phyloP scores from a whole-genome alignment of 202 grass and related monocot genomes.

The Schoenoplectus tabernaemontani region DNA sequence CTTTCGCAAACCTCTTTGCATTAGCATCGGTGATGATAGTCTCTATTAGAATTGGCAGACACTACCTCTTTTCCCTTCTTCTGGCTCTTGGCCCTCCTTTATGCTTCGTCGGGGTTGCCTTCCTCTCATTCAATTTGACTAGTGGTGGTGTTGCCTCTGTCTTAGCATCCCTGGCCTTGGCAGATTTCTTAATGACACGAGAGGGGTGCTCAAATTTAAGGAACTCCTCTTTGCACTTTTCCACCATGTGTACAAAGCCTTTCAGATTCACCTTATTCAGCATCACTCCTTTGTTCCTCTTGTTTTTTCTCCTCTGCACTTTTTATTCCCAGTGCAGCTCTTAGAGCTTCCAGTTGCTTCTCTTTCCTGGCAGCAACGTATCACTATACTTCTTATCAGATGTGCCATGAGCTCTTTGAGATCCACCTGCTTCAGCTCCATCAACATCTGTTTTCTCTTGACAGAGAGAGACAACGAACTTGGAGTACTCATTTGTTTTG shows the following conservation, averaged over 20 bases:
- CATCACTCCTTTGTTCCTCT: too few relatives aligned
- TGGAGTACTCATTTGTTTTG: constrained; percentile 31
- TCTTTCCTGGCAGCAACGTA: constrained; percentile 31
- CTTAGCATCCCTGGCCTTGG: not conserved
- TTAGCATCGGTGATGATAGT: constrained; percentile 34
- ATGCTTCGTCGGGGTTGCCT: not conserved
- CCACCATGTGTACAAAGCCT: too few relatives aligned
- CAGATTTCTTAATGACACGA: constrained; percentile 6
- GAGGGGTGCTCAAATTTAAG: constrained; percentile 30
- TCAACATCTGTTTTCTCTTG: constrained; percentile 32
- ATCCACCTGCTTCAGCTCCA: too few relatives aligned
- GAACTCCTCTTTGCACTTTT: too few relatives aligned
- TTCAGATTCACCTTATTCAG: constrained; percentile 32
- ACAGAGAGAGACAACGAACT: constrained; percentile 42
- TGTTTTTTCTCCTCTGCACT: too few relatives aligned
- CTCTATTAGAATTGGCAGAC: constrained; percentile 25
- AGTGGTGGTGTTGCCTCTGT: not conserved
- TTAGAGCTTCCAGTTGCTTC: too few relatives aligned
- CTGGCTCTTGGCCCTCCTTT: too few relatives aligned
- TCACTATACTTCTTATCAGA: too few relatives aligned
- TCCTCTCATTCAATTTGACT: not conserved
- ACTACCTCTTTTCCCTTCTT: constrained; percentile 12
- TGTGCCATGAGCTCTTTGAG: too few relatives aligned
- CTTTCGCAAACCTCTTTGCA: constrained; percentile 32
- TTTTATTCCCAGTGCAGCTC: too few relatives aligned